phyloP scores from a whole-genome alignment of 306 rosid species.

The Fagus crenata region DNA sequence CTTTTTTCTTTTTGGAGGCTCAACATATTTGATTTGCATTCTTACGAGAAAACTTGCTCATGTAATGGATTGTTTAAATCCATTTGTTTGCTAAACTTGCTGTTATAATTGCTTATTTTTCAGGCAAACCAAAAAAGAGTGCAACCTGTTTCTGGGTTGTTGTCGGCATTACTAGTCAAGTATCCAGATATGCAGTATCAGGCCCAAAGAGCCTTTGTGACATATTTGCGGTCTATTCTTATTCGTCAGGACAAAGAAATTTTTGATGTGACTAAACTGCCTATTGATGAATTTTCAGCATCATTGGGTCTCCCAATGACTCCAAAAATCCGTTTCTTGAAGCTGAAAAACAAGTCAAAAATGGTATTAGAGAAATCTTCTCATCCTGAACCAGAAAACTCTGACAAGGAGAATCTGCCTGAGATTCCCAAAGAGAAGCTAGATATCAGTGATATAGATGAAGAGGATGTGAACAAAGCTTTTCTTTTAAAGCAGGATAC shows the following conservation, averaged over 20 bases:
- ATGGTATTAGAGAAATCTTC: conserved; percentile 28
- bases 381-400: conserved; percentile 41
- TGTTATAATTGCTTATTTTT: conserved; percentile 30
- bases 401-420: conserved; percentile 36
- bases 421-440: conserved; percentile 44
- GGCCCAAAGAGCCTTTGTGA: conserved; percentile 79
- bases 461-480: conserved; percentile 46
- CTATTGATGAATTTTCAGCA: conserved; percentile 69
- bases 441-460: conserved; percentile 40
- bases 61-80: background rate
- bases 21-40: background rate
- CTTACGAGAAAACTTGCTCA: background rate
- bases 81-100: conserved; percentile 25
- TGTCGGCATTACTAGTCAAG: conserved; percentile 76
- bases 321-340: conserved; percentile 70
- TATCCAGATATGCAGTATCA: conserved; percentile 64
- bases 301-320: conserved; percentile 88
- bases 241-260: conserved; percentile 82
- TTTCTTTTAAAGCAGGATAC: conserved; percentile 38
- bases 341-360: conserved; percentile 55
- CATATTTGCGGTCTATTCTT: conserved; percentile 70
- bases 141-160: conserved; percentile 70
- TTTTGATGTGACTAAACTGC: conserved; percentile 73
- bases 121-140: conserved; percentile 65
- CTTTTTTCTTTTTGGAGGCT: background rate